Evolutionary conservation across 192 early-diverging fungal species (phyloP).

Genomic region (Backusella morwellensis): DNA sequence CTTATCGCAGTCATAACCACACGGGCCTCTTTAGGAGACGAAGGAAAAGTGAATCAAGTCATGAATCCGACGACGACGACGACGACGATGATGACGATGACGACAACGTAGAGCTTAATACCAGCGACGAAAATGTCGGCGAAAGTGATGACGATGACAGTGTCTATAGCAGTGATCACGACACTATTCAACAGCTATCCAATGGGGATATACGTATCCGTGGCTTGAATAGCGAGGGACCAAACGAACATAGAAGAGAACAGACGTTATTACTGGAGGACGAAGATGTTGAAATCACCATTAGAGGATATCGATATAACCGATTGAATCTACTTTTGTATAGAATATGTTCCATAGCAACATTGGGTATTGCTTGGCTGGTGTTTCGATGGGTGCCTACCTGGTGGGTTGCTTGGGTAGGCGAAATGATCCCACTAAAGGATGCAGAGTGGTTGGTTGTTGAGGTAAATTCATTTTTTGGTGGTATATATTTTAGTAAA

Average conservation of each 20-base stretch:
- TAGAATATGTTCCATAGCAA: slow-evolving; percentile 59
- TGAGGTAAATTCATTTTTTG: slow-evolving; percentile 31
- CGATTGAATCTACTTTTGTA: slow-evolving; percentile 54
- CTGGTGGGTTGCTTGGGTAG: slow-evolving; percentile 71
- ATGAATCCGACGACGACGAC: slow-evolving; percentile 6
- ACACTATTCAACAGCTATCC: not conserved
- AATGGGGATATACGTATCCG: not conserved
- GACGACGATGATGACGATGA: slow-evolving; percentile 15
- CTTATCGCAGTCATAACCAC: not conserved
- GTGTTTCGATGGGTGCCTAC: slow-evolving; percentile 84
- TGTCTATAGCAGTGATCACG: not conserved
- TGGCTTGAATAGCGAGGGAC: slow-evolving; percentile 2
- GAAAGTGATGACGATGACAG: slow-evolving; percentile 9
- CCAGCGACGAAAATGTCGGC: slow-evolving; percentile 10
- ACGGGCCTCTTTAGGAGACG: slow-evolving; percentile 10
- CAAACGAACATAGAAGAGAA: slow-evolving; percentile 11
- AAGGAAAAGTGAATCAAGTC: slow-evolving; percentile 3
- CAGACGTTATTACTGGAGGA: slow-evolving; percentile 59
- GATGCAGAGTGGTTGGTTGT: slow-evolving; percentile 75
- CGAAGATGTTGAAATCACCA: slow-evolving; percentile 64
- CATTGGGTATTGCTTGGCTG: slow-evolving; percentile 71
- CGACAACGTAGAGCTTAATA: slow-evolving; percentile 13
- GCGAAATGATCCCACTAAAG: slow-evolving; percentile 58
- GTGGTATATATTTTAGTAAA: not conserved
- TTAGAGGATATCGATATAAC: slow-evolving; percentile 64